These are phyloP conservation scores for Yarrowia sp. DNA, from an alignment of 805 yeast genomes.

Conservation along the genomic window DNA sequence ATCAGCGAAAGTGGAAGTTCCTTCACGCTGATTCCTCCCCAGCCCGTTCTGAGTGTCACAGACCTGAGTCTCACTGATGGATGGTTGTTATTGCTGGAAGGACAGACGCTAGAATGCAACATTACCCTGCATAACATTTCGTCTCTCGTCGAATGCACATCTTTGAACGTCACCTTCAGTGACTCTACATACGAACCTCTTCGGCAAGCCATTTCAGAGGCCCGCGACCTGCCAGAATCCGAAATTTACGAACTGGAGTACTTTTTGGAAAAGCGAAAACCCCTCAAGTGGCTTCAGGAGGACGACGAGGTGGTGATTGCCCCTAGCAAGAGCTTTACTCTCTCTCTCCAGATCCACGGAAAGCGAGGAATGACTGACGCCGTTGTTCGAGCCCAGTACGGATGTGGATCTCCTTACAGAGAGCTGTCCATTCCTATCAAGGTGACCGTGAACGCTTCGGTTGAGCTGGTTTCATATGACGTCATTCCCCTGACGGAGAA, in stretches of 20 bases:
- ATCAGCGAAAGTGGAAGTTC: not conserved
- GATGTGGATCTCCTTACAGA: conserved; percentile 46
- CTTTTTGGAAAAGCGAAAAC: conserved; percentile 54
- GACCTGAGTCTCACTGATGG: conserved; percentile 55
- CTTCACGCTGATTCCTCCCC: conserved; percentile 44
- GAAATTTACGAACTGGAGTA: conserved; percentile 77
- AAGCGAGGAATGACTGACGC: conserved; percentile 71
- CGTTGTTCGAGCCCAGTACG: conserved; percentile 62
- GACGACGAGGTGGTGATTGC: conserved; percentile 27
- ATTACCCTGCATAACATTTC: conserved; percentile 52
- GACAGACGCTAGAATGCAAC: conserved; percentile 55
- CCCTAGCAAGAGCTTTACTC: conserved; percentile 44
- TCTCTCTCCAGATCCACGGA: conserved; percentile 61
- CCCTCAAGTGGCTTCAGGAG: conserved; percentile 45
- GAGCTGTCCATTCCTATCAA: conserved; percentile 64
- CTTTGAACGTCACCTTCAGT: conserved; percentile 57
- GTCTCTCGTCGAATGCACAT: conserved; percentile 54
- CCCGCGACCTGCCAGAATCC: conserved; percentile 48
- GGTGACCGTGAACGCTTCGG: conserved; percentile 66
- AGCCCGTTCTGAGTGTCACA: conserved; percentile 58
- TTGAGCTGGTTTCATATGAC: conserved; percentile 74
- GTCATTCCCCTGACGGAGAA: conserved; percentile 45
- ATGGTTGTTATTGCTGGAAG: conserved; percentile 75
- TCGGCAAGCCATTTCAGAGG: conserved; percentile 48
- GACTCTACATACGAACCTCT: conserved; percentile 72